A percentile compares a stretch with the other conserved stretches of the same genome.
Evolutionary conservation across 1,139 yeast genomes (phyloP).

Genomic region (Lipomyces yarrowii): DNA sequence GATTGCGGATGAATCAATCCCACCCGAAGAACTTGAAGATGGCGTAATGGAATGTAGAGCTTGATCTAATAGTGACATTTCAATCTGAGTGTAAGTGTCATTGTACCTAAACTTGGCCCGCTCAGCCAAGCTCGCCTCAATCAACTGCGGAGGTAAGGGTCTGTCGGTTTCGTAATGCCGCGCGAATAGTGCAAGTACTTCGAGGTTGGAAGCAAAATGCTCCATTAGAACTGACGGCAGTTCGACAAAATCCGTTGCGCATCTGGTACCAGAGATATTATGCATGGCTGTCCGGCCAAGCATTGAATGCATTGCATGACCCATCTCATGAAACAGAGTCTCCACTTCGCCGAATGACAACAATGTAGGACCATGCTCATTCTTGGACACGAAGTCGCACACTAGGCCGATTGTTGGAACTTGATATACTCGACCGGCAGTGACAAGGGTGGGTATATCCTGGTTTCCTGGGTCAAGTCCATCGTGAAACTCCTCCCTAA

Average conservation of each 20-base stretch:
- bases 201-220: constrained; percentile 78
- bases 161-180: constrained; percentile 71
- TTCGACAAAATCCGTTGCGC: constrained; percentile 96
- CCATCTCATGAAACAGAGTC: constrained; percentile 97
- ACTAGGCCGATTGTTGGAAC: constrained; percentile 87
- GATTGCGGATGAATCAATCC: constrained; percentile 54
- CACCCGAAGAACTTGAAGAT: constrained; percentile 38
- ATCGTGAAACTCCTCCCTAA: constrained; percentile 40
- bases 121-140: constrained; percentile 56
- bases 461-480: constrained; percentile 28
- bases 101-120: constrained; percentile 62
- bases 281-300: constrained; percentile 87
- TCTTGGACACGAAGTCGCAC: constrained; percentile 68
- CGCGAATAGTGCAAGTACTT: constrained; percentile 75
- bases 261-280: constrained; percentile 91
- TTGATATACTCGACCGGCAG: constrained; percentile 53
- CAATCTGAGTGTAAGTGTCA: constrained; percentile 84
- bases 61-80: constrained; percentile 90
- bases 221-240: constrained; percentile 95
- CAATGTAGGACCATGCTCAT: constrained; percentile 46
- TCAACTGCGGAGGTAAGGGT: constrained; percentile 54
- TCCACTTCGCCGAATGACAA: constrained; percentile 80
- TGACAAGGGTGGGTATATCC: constrained; percentile 23
- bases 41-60: constrained; percentile 57
- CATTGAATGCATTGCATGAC: constrained; percentile 99